Percentiles rank a stretch among this genome's conserved stretches.
Evolutionary conservation across 768 basidiomycete genomes (phyloP).

Genomic region (Sporobolomyces phaffii): DNA sequence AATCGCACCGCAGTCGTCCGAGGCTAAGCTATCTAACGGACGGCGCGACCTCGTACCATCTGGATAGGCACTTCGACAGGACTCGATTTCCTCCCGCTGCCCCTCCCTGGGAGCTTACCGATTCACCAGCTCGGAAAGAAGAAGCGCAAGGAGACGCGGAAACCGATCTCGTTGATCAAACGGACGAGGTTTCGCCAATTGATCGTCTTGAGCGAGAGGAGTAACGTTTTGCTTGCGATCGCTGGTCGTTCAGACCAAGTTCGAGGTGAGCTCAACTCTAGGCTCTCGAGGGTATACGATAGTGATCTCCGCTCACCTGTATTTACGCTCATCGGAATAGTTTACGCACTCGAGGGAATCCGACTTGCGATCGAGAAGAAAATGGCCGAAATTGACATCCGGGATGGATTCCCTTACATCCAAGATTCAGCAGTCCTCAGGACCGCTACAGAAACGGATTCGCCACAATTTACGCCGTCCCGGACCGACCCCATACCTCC

Average conservation of each 20-base stretch:
- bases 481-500: too few species aligned
- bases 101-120: constrained; percentile 31
- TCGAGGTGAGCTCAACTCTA: constrained; percentile 25
- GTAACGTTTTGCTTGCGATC: constrained; percentile 42
- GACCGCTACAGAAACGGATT: too few species aligned
- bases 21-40: too few species aligned
- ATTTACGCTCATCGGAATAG: background rate
- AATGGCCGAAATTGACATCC: constrained; percentile 30
- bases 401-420: constrained; percentile 25
- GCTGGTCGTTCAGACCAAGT: constrained; percentile 42
- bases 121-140: constrained; percentile 16
- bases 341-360: constrained; percentile 42
- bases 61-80: constrained; percentile 33
- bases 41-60: too few species aligned
- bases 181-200: constrained; percentile 39
- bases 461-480: too few species aligned
- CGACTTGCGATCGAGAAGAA: constrained; percentile 41
- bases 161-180: constrained; percentile 41
- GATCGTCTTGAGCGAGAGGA: constrained; percentile 36
- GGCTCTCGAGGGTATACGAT: too few species aligned
- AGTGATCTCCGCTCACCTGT: too few species aligned
- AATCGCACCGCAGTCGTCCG: background rate
- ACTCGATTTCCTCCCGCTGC: constrained; percentile 42
- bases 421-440: background rate
- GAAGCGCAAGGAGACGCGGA: constrained; percentile 31